Evolutionary conservation across 352 stramenopile genomes (phyloP).

Genomic region (Globisporangium lucens): DNA sequence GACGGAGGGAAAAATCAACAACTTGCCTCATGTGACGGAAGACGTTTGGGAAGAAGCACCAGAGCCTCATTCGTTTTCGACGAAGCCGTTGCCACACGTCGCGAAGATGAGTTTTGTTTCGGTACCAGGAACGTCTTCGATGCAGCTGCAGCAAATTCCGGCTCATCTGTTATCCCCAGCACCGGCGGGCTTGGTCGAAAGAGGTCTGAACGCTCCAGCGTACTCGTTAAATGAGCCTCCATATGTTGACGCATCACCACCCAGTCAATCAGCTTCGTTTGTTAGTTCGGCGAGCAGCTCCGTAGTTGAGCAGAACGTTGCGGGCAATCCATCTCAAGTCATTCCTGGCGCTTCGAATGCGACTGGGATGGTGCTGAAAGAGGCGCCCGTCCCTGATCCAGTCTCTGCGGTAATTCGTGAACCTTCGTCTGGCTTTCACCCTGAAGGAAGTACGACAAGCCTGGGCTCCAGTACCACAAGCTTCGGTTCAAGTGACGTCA

Average conservation of each 20-base stretch:
- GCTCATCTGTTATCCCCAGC: constrained; percentile 16
- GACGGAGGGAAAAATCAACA: constrained; percentile 85
- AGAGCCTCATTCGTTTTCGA: constrained; percentile 77
- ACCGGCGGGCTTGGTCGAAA: constrained; percentile 5
- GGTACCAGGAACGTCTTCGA: constrained; percentile 6
- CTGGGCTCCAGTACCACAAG: constrained; percentile 26
- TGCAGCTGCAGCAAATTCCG: constrained; percentile 16
- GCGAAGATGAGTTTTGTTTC: constrained; percentile 77
- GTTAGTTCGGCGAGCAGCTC: background rate
- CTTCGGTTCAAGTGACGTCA: constrained; percentile 25
- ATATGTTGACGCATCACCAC: constrained; percentile 15
- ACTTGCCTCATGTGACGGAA: constrained; percentile 67
- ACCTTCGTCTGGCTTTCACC: background rate
- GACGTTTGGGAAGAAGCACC: constrained; percentile 87
- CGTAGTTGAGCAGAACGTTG: background rate
- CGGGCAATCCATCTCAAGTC: background rate
- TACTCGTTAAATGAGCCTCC: constrained; percentile 15
- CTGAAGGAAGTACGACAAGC: constrained; percentile 10
- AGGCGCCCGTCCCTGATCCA: background rate
- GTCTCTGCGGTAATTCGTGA: constrained; percentile 3
- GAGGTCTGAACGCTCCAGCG: constrained; percentile 3
- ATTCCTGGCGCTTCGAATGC: constrained; percentile 5
- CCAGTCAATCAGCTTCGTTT: constrained; percentile 3
- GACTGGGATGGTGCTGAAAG: constrained; percentile 6
- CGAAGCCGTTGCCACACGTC: constrained; percentile 74